phyloP scores from a whole-genome alignment of 768 basidiomycete species.

The Naganishia randhawae region DNA sequence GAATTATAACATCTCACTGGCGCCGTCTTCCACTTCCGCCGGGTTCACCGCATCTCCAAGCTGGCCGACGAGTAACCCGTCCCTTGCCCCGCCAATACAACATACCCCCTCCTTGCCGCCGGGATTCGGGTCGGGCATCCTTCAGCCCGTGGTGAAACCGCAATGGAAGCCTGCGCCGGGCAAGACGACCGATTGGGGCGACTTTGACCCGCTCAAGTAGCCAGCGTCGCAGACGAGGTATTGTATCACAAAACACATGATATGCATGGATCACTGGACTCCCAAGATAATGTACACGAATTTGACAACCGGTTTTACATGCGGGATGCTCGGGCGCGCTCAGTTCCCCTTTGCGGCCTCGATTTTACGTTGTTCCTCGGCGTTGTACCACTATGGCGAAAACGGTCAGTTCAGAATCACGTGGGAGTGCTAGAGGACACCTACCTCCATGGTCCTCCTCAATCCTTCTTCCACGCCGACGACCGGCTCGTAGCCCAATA shows the following conservation, averaged over 20 bases:
- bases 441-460: constrained; percentile 60
- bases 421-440: background rate
- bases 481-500: constrained; percentile 89
- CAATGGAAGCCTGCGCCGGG: constrained; percentile 35
- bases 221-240: background rate
- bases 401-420: background rate
- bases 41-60: background rate
- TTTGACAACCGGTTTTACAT: background rate
- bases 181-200: constrained; percentile 42
- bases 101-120: constrained; percentile 23
- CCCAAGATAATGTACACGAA: background rate
- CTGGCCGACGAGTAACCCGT: background rate
- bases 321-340: background rate
- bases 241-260: background rate
- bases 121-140: constrained; percentile 42
- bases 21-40: constrained; percentile 12
- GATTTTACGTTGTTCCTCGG: constrained; percentile 13
- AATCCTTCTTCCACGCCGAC: constrained; percentile 86
- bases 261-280: background rate
- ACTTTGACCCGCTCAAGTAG: constrained; percentile 49
- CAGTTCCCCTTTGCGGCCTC: constrained; percentile 8
- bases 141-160: constrained; percentile 41
- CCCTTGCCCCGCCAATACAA: background rate
- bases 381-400: constrained; percentile 9
- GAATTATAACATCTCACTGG: constrained; percentile 45